These are phyloP conservation scores for Isochrysis galbana DNA, from an alignment of 78 protist species.

Conservation along the genomic window DNA sequence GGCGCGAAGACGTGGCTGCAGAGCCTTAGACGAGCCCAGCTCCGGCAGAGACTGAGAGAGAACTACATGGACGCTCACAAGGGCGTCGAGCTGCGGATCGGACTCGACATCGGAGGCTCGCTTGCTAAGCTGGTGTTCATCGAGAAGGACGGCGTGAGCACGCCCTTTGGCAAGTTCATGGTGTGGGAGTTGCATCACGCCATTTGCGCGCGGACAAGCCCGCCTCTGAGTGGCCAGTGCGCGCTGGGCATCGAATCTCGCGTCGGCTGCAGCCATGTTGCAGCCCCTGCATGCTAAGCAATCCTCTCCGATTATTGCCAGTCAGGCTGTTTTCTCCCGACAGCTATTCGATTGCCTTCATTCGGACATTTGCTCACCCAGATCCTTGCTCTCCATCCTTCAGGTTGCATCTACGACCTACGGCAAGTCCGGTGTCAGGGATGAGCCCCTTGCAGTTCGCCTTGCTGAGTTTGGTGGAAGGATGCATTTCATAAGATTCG, in stretches of 20 bases:
- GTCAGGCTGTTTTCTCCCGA: no score
- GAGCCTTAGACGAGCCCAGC: no score
- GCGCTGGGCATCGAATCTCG: no score
- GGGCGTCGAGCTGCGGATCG: neutral
- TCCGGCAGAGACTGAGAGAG: neutral
- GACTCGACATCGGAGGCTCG: constrained; percentile 43
- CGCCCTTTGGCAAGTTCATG: neutral
- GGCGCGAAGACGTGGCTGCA: no score
- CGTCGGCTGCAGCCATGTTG: no score
- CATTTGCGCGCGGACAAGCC: neutral
- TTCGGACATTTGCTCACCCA: neutral
- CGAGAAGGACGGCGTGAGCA: neutral
- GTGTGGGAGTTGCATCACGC: neutral
- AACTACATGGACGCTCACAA: neutral
- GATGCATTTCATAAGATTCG: neutral
- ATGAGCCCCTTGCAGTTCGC: neutral
- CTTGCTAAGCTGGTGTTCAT: neutral
- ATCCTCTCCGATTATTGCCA: no score
- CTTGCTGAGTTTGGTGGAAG: neutral
- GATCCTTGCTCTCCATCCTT: neutral
- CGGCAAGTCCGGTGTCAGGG: neutral
- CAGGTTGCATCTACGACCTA: neutral
- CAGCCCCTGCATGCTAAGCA: no score
- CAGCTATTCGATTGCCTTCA: no score
- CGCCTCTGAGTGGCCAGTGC: no score